Evolutionary conservation across 78 protist species (phyloP).

Genomic region (Cavenderia fasciculata): DNA sequence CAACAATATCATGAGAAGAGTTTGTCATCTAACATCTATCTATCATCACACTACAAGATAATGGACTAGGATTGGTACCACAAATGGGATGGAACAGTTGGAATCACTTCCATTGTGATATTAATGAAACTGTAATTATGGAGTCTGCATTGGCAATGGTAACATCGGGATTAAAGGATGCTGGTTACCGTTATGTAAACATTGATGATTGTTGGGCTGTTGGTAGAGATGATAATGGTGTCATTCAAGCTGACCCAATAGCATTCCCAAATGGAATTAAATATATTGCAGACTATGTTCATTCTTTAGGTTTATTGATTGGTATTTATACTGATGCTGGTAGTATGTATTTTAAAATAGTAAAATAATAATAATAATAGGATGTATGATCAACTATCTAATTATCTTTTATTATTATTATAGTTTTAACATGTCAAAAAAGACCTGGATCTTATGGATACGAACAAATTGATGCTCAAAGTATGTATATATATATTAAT

Average conservation of each 20-base stretch:
- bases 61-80: conserved; percentile 80
- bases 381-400: no score
- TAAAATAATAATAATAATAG: no score
- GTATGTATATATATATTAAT: no score
- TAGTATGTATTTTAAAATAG: no score
- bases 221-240: conserved; percentile 8
- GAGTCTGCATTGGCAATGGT: conserved; percentile 80
- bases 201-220: conserved; percentile 82
- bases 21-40: neutral
- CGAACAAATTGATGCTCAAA: conserved; percentile 71
- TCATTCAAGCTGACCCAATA: conserved; percentile 76
- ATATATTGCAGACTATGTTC: conserved; percentile 84
- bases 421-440: conserved; percentile 91
- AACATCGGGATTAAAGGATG: conserved; percentile 80
- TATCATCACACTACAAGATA: conserved; percentile 16
- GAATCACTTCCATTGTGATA: conserved; percentile 82
- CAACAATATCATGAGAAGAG: neutral
- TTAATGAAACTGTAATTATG: conserved; percentile 81
- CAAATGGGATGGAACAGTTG: conserved; percentile 86
- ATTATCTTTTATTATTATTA: no score
- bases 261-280: conserved; percentile 89
- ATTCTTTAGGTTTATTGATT: conserved; percentile 83
- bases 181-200: conserved; percentile 87
- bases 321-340: conserved; percentile 93
- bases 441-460: conserved; percentile 81